Evolutionary conservation across 1,284 basidiomycete species (phyloP).

Genomic region (Ustilago curta): DNA sequence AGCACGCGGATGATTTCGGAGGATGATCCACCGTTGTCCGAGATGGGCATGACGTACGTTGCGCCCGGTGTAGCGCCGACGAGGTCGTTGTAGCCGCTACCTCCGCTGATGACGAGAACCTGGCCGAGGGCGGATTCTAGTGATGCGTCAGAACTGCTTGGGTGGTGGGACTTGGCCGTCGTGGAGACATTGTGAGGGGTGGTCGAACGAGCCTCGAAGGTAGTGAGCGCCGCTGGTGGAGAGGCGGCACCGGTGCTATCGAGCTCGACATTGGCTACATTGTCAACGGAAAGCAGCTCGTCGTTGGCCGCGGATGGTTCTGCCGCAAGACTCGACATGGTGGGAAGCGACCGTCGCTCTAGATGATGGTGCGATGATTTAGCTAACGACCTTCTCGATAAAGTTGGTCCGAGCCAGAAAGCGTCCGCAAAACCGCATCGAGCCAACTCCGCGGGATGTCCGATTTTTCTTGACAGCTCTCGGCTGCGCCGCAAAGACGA

Average conservation of each 20-base stretch:
- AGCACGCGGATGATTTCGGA: conserved; percentile 62
- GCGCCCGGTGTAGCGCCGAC: conserved; percentile 72
- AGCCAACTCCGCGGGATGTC: conserved; percentile 32
- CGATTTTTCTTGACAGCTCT: neutral
- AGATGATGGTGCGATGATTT: neutral
- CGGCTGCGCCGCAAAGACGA: conserved; percentile 6
- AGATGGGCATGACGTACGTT: conserved; percentile 72
- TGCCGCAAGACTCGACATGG: conserved; percentile 17
- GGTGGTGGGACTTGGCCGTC: neutral
- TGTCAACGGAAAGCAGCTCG: conserved; percentile 22
- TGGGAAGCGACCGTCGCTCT: neutral
- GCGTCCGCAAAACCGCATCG: neutral
- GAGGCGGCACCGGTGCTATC: conserved; percentile 44
- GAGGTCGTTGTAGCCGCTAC: conserved; percentile 73
- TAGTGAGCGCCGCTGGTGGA: conserved; percentile 17
- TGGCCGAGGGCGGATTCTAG: conserved; percentile 34
- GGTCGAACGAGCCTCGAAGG: conserved; percentile 4
- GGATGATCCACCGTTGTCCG: conserved; percentile 76
- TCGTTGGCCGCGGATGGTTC: conserved; percentile 11
- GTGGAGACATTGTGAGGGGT: neutral
- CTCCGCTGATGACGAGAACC: conserved; percentile 72
- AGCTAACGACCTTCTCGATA: neutral
- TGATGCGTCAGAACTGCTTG: neutral
- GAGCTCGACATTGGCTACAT: conserved; percentile 21
- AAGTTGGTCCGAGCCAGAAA: conserved; percentile 1